Evolutionary conservation across 2,329 filamentous ascomycete species (phyloP).

Genomic region (Aspergillus caelatus): DNA sequence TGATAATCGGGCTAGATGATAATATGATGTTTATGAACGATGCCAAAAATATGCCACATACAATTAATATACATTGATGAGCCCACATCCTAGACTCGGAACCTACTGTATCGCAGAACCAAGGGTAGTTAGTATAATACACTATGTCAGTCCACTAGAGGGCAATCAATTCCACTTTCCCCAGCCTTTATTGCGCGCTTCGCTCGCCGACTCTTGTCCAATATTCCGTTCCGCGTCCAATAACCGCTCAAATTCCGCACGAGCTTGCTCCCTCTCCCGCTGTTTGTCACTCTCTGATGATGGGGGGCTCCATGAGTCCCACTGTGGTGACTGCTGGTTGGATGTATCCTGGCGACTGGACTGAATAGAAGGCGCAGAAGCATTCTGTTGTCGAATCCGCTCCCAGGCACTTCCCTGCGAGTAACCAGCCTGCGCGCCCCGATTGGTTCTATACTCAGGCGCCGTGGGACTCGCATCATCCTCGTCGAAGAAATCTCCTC

Average conservation of each 20-base stretch:
- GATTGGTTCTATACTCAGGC: constrained; percentile 31
- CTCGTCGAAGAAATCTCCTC: constrained; percentile 36
- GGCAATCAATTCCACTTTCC: constrained; percentile 23
- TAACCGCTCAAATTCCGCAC: constrained; percentile 48
- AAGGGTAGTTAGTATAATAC: background rate
- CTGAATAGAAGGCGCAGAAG: constrained; percentile 3
- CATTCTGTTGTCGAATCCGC: constrained; percentile 37
- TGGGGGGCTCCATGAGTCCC: constrained; percentile 1
- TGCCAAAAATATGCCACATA: background rate
- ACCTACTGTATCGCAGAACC: background rate
- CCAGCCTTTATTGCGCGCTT: constrained; percentile 19
- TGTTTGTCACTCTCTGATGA: constrained; percentile 23
- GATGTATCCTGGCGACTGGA: background rate
- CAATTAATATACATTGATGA: background rate
- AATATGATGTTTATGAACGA: background rate
- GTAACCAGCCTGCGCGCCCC: constrained; percentile 6
- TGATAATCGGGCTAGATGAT: background rate
- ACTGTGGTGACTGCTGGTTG: background rate
- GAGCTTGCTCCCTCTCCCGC: constrained; percentile 42
- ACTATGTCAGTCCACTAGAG: background rate
- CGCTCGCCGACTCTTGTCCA: constrained; percentile 15
- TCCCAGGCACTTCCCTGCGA: constrained; percentile 40
- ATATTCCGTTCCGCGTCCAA: constrained; percentile 44
- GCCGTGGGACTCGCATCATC: constrained; percentile 43
- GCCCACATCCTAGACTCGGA: background rate